phyloP scores from a whole-genome alignment of 306 rosid species.

The Mucuna pruriens region DNA sequence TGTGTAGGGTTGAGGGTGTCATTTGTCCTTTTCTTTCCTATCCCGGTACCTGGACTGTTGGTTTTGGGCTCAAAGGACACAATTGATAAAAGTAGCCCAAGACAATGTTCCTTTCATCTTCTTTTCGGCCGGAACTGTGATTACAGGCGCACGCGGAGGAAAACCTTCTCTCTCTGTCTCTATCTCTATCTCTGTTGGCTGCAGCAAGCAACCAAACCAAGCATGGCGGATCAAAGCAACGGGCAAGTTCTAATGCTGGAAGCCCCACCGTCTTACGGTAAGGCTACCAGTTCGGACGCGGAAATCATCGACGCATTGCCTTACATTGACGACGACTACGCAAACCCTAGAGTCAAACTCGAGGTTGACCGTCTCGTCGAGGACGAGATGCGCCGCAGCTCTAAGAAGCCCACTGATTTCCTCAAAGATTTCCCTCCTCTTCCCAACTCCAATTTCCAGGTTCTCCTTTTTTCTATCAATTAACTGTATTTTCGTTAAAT shows the following conservation, averaged over 20 bases:
- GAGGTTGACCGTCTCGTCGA: conserved; percentile 91
- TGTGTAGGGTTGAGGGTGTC: too few relatives aligned
- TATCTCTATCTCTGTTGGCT: background rate
- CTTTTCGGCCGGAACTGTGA: background rate
- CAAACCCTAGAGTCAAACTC: conserved; percentile 64
- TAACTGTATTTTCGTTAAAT: too few relatives aligned
- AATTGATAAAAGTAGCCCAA: background rate
- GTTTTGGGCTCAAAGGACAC: background rate
- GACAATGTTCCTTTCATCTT: background rate
- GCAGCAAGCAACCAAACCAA: background rate
- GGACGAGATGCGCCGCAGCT: conserved; percentile 95
- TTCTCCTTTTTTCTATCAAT: conserved; percentile 4
- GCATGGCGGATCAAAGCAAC: conserved; percentile 55
- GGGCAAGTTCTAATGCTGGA: conserved; percentile 78
- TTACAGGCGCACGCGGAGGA: too few relatives aligned
- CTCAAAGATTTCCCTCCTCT: conserved; percentile 93
- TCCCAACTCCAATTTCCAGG: conserved; percentile 72
- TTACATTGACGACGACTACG: conserved; percentile 91
- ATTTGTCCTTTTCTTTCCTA: too few relatives aligned
- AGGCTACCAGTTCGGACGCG: conserved; percentile 56
- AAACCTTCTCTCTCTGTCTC: background rate
- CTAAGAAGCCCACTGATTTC: conserved; percentile 80
- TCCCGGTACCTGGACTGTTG: background rate
- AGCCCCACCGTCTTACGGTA: conserved; percentile 64
- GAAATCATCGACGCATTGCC: conserved; percentile 89